Base-by-base conservation (phyloP, 352 stramenopile species). In the Globisporangium abappressorium region DNA sequence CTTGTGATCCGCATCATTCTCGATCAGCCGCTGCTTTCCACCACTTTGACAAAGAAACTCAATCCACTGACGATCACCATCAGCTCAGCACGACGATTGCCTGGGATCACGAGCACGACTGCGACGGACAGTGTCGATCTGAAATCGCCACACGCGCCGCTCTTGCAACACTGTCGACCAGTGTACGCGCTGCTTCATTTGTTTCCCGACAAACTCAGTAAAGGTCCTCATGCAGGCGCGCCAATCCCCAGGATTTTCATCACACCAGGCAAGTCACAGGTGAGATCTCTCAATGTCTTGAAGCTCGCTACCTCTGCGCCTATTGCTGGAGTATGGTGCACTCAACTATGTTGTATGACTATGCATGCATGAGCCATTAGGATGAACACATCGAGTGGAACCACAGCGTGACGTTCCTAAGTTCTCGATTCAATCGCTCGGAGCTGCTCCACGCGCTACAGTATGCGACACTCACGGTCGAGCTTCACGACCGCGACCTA, bases 401-500 rank as follows among this genome's bases (percentile, higher is more conserved):
- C 18, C 70, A 85, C 43, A 76, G 72, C n/a, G 76, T 82, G 15
- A 92, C 83, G 7, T 70, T 94, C 18, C 65, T 95, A 2, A 78
- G 74, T 15, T 71, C 72, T 5, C 74, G 78, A 12, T 87, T 82
- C 43, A 55, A 85, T 5, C 41, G 68, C 5, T 38, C 66, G 0
- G 73, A 80, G 51, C 72, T 95, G 3, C 61, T 82, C 7, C 80
- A 95, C 53, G 73, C 71, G 9, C 67, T 94, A n/a, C 67, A 81
- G 20, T 75, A 70, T 24, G 65, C 68, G 0, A 18, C 70, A 1
- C 53, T 95, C 12, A 60, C 66, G 0, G 64, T 95, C 8, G 83
- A 91, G 63, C 53, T 95, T 28, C 85, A 87, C 43, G 87, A 94
- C 61, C 84, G 87, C 62, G 87, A 95, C 60, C 69, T 89, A 2